A percentile compares a stretch with the other conserved stretches of the same genome.
Conservation (phyloP, 2,329 filamentous ascomycete genomes). For the Hypoxylon sp. region DNA sequence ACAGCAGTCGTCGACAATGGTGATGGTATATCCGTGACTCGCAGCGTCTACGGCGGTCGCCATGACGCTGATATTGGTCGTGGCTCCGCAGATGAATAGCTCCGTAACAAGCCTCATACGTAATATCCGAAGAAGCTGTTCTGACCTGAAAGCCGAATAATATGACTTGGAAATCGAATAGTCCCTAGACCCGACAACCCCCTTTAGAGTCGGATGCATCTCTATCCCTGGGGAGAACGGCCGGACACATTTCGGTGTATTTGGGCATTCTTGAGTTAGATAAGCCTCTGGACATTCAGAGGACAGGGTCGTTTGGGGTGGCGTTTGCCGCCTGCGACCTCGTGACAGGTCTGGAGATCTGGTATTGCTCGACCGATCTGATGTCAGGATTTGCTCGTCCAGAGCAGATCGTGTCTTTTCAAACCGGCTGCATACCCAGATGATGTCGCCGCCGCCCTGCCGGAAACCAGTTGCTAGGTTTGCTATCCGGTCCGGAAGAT, state of each 20-base stretch:
- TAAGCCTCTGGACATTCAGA: conserved; percentile 53
- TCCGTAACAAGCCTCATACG: conserved; percentile 91
- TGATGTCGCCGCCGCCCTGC: conserved; percentile 74
- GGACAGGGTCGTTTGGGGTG: conserved; percentile 48
- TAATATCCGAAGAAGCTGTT: conserved; percentile 79
- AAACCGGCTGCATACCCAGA: conserved; percentile 88
- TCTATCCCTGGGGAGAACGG: conserved; percentile 61
- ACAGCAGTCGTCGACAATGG: conserved; percentile 88
- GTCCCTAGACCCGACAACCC: conserved; percentile 63
- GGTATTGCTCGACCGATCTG: conserved; percentile 50
- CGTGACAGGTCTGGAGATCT: conserved; percentile 38
- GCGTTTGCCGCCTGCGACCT: conserved; percentile 44
- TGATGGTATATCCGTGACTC: conserved; percentile 87
- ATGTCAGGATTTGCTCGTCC: conserved; percentile 64
- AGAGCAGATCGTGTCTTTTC: conserved; percentile 70
- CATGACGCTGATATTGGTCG: conserved; percentile 89
- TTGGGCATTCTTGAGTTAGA: conserved; percentile 54
- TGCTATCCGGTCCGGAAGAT: conserved; percentile 76
- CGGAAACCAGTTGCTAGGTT: conserved; percentile 80
- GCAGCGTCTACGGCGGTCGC: conserved; percentile 93
- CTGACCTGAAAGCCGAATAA: conserved; percentile 89
- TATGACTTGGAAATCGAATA: conserved; percentile 75
- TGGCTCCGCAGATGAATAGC: conserved; percentile 87
- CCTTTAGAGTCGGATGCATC: conserved; percentile 59
- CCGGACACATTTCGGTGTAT: conserved; percentile 59